phyloP scores from a whole-genome alignment of 257 asterid genomes.

The Gentiana straminea region DNA sequence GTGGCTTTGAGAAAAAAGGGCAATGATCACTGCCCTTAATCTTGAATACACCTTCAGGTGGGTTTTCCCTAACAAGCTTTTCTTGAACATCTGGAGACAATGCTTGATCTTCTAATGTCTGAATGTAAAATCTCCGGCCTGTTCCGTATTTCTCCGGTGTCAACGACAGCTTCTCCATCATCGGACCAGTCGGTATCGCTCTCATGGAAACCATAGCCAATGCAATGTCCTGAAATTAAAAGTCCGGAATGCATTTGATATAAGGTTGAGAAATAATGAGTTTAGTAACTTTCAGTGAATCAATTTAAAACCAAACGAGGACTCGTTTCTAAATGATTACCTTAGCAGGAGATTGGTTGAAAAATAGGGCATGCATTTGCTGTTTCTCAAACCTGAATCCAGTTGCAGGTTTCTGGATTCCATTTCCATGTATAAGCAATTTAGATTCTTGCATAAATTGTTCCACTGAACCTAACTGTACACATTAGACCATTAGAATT shows the following conservation, averaged over 20 bases:
- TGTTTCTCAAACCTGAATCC: constrained; percentile 88
- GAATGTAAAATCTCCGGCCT: constrained; percentile 68
- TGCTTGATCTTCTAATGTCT: constrained; percentile 76
- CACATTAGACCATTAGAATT: constrained; percentile 6
- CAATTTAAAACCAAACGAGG: constrained; percentile 18
- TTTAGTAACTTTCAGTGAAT: no score
- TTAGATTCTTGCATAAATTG: constrained; percentile 68
- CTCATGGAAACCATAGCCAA: constrained; percentile 91
- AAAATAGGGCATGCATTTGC: constrained; percentile 80
- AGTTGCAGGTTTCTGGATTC: constrained; percentile 88
- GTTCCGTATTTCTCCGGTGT: constrained; percentile 69
- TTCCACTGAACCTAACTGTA: constrained; percentile 89
- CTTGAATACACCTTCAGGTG: constrained; percentile 91
- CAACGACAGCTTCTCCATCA: constrained; percentile 70
- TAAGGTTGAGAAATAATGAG: no score
- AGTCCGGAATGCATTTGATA: background rate
- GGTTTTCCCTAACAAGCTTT: constrained; percentile 81
- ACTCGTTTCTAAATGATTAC: no score
- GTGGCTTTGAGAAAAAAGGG: constrained; percentile 98
- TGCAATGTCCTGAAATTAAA: constrained; percentile 61
- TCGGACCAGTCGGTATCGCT: constrained; percentile 74
- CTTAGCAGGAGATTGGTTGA: constrained; percentile 89
- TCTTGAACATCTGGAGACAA: constrained; percentile 92
- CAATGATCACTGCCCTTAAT: constrained; percentile 94
- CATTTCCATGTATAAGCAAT: constrained; percentile 56